Percentiles rank a stretch among this genome's conserved stretches.
These are phyloP conservation scores for Thinopyrum elongatum DNA, from an alignment of 176 grass and related monocot genomes.

Conservation along the genomic window DNA sequence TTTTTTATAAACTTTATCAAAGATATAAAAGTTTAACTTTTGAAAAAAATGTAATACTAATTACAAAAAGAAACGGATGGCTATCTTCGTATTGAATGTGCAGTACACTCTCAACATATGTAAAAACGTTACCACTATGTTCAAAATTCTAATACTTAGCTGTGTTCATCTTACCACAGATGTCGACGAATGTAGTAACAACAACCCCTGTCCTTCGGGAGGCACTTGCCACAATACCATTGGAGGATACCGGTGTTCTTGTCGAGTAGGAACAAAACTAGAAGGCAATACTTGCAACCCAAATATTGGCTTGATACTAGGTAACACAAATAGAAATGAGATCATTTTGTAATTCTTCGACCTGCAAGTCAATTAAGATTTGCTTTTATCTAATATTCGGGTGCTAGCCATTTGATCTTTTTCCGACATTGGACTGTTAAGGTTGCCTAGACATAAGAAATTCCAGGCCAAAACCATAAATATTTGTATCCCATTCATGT, in stretches of 20 bases:
- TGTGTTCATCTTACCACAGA: not conserved
- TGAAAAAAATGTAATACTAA: too few relatives aligned
- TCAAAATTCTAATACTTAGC: not conserved
- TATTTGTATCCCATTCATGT: not conserved
- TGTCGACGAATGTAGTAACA: constrained; percentile 6
- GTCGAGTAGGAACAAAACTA: constrained; percentile 10
- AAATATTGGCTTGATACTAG: constrained; percentile 3
- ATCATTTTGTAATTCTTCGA: too few relatives aligned
- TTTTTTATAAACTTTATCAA: too few relatives aligned
- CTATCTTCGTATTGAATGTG: not conserved
- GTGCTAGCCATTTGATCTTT: too few relatives aligned
- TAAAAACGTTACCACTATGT: not conserved
- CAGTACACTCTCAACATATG: not conserved
- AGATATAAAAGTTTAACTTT: too few relatives aligned
- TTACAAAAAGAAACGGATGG: too few relatives aligned
- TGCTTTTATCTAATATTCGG: too few relatives aligned
- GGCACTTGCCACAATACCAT: not conserved
- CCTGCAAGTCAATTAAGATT: too few relatives aligned
- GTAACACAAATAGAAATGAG: not conserved
- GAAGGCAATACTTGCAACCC: not conserved
- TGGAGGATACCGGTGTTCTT: constrained; percentile 17
- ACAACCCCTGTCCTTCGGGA: constrained; percentile 10
- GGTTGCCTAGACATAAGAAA: not conserved
- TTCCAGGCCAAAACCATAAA: not conserved
- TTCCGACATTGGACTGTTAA: too few relatives aligned